These are phyloP conservation scores for Cercophora samala DNA, from an alignment of 495 filamentous ascomycete genomes.

Conservation along the genomic window DNA sequence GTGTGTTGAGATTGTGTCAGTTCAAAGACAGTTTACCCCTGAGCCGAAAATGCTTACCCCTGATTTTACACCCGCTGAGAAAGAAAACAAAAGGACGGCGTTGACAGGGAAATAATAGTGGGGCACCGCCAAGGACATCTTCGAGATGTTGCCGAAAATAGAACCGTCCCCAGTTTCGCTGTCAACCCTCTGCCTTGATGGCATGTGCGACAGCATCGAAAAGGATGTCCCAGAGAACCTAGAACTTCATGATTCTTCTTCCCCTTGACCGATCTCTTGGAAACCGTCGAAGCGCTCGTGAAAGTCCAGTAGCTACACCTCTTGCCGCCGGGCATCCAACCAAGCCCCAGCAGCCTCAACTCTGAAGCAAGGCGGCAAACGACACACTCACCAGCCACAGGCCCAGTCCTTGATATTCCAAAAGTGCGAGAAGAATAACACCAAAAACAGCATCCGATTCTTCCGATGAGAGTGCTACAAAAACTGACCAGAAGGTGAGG, in stretches of 20 bases:
- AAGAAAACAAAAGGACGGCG: background rate
- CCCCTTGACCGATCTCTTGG: background rate
- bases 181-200: background rate
- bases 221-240: background rate
- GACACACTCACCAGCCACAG: background rate
- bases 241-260: background rate
- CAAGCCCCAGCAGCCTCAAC: background rate
- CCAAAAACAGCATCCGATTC: background rate
- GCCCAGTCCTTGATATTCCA: background rate
- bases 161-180: background rate
- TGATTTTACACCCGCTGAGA: background rate
- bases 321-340: background rate
- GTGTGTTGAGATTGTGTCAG: no score
- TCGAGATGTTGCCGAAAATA: background rate
- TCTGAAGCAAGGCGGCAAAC: background rate
- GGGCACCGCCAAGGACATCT: background rate
- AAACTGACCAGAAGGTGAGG: background rate
- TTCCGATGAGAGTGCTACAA: background rate
- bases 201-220: background rate
- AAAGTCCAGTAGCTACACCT: background rate
- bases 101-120: background rate
- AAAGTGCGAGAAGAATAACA: background rate
- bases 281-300: background rate
- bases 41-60: background rate
- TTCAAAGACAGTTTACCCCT: background rate